Conservation (phyloP, 306 rosid genomes). For the Abrus pulchellus region DNA sequence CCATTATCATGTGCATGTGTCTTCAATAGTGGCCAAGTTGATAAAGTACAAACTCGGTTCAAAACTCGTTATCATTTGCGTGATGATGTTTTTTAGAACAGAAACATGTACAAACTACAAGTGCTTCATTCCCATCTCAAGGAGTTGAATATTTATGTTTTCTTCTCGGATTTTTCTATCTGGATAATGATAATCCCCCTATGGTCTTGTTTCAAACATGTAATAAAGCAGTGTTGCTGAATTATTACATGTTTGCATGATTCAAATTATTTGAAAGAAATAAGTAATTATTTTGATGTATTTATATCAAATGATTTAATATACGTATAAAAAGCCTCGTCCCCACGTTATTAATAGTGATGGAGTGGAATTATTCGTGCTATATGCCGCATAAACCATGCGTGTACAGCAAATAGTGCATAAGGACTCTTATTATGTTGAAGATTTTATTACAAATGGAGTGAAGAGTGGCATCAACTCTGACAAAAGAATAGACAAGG, state of each 20-base stretch:
- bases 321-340: too few species aligned
- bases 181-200: background rate
- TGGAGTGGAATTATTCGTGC: too few species aligned
- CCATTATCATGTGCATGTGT: conserved; percentile 34
- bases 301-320: too few species aligned
- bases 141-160: background rate
- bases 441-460: background rate
- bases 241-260: too few species aligned
- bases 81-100: background rate
- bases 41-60: background rate
- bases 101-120: background rate
- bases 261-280: too few species aligned
- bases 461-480: background rate
- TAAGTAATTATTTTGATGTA: too few species aligned
- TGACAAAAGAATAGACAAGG: background rate
- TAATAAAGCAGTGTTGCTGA: background rate
- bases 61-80: background rate
- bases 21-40: background rate
- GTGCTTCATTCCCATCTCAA: background rate
- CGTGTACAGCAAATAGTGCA: too few species aligned
- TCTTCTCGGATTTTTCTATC: background rate
- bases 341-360: too few species aligned
- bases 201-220: background rate
- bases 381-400: too few species aligned
- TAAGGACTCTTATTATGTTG: background rate